Evolutionary conservation across 2,329 filamentous ascomycete species (phyloP).

Genomic region (Penicillium hesseltinei): DNA sequence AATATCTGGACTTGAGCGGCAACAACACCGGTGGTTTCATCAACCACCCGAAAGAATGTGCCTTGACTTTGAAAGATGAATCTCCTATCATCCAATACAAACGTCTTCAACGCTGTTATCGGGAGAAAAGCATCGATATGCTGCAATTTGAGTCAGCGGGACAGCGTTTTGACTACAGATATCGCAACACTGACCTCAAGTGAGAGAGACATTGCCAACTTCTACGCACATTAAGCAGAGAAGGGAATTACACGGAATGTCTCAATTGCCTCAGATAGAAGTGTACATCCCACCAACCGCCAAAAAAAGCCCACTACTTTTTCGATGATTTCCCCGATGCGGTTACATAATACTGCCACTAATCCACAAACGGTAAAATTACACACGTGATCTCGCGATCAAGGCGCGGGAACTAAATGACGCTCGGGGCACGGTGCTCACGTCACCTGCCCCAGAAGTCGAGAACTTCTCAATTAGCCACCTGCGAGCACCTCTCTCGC

Average conservation of each 20-base stretch:
- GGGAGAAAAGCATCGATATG: slow-evolving; percentile 45
- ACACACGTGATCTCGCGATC: slow-evolving; percentile 25
- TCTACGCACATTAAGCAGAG: slow-evolving; percentile 17
- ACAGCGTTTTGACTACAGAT: background rate
- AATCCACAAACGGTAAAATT: slow-evolving; percentile 20
- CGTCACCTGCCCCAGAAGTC: background rate
- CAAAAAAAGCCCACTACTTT: slow-evolving; percentile 15
- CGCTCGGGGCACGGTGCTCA: background rate
- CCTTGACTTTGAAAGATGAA: slow-evolving; percentile 44
- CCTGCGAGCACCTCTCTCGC: background rate
- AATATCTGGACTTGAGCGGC: slow-evolving; percentile 33
- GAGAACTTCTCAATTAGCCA: background rate
- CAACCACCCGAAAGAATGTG: slow-evolving; percentile 33
- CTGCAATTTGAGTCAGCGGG: slow-evolving; percentile 31
- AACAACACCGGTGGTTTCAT: slow-evolving; percentile 32
- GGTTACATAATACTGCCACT: slow-evolving; percentile 9
- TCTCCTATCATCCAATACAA: slow-evolving; percentile 26
- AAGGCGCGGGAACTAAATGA: background rate
- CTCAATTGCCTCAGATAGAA: slow-evolving; percentile 5
- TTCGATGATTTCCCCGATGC: background rate
- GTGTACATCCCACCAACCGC: slow-evolving; percentile 11
- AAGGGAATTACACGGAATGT: slow-evolving; percentile 8
- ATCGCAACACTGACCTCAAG: slow-evolving; percentile 30
- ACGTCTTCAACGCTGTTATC: slow-evolving; percentile 40
- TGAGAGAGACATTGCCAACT: slow-evolving; percentile 26